Conservation (phyloP, 2,329 filamentous ascomycete species). For the Mycosphaerella arachidis region DNA sequence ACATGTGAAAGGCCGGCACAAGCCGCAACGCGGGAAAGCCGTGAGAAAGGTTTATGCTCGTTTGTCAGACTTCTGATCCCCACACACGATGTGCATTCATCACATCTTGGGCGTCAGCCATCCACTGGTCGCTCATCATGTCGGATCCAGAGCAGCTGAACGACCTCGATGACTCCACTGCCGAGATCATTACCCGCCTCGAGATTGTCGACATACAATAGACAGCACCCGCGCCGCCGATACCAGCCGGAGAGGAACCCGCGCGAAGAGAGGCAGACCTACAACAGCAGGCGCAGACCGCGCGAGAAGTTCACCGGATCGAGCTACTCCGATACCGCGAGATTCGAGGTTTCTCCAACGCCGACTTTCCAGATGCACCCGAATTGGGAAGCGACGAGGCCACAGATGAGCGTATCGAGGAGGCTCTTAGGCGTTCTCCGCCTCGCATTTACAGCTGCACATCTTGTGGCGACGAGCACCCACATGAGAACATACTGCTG, state of each 20-base stretch:
- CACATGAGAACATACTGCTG: background rate
- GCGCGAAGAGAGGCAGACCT: background rate
- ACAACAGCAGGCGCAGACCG: background rate
- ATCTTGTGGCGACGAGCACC: background rate
- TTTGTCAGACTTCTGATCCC: too few species aligned
- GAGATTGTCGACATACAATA: background rate
- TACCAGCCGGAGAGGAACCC: background rate
- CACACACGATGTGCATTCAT: too few species aligned
- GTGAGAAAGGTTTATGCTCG: too few species aligned
- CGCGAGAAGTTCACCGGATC: background rate
- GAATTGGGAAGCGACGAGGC: background rate
- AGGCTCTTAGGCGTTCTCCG: background rate
- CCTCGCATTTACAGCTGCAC: background rate
- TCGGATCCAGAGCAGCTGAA: background rate
- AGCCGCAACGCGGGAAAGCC: too few species aligned
- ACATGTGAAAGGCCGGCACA: too few species aligned
- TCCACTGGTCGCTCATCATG: background rate
- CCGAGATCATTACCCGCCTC: background rate
- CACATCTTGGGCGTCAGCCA: background rate
- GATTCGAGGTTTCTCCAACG: background rate
- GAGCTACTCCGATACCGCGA: background rate
- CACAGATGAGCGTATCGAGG: background rate
- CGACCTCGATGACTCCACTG: background rate
- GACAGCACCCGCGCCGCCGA: background rate
- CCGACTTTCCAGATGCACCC: background rate